A percentile compares a stretch with the other conserved stretches of the same genome.
Evolutionary conservation across 2,329 filamentous ascomycete species (phyloP).

Genomic region (Amauroascus verrucosus): DNA sequence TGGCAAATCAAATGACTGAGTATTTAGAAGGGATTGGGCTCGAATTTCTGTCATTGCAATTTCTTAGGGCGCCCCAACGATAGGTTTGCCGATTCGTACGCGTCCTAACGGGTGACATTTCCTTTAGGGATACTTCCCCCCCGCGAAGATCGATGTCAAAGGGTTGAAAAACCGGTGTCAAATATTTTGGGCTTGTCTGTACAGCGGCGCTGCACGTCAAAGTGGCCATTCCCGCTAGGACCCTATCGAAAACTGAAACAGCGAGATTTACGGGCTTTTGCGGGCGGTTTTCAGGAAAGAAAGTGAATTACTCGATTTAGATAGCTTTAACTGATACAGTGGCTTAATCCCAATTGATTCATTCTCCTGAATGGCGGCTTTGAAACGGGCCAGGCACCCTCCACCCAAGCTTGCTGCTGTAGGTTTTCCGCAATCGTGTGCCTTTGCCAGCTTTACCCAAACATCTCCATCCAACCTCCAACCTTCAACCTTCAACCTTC

Average conservation of each 20-base stretch:
- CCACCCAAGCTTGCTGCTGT: constrained; percentile 25
- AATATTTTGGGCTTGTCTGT: neutral
- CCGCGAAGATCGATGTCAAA: neutral
- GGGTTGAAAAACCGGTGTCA: neutral
- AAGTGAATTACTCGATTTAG: constrained; percentile 1
- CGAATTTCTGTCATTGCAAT: neutral
- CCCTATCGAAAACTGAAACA: neutral
- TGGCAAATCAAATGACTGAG: too few species aligned
- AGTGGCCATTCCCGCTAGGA: neutral
- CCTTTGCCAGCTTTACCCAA: constrained; percentile 15
- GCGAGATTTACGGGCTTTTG: neutral
- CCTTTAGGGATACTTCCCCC: neutral
- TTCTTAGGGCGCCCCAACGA: neutral
- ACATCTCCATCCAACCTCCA: constrained; percentile 18
- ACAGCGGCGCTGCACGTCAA: neutral
- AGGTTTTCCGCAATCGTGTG: constrained; percentile 16
- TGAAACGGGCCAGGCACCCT: constrained; percentile 19
- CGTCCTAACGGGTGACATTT: too few species aligned
- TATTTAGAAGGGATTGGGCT: neutral
- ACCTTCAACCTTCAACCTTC: constrained; percentile 20
- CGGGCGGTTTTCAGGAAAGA: neutral
- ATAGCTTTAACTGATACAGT: constrained; percentile 11
- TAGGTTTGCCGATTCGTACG: neutral
- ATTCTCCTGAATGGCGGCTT: constrained; percentile 8
- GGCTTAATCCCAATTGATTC: constrained; percentile 5